phyloP scores from a whole-genome alignment of 495 filamentous ascomycete genomes.

The Hyaloscypha variabilis region DNA sequence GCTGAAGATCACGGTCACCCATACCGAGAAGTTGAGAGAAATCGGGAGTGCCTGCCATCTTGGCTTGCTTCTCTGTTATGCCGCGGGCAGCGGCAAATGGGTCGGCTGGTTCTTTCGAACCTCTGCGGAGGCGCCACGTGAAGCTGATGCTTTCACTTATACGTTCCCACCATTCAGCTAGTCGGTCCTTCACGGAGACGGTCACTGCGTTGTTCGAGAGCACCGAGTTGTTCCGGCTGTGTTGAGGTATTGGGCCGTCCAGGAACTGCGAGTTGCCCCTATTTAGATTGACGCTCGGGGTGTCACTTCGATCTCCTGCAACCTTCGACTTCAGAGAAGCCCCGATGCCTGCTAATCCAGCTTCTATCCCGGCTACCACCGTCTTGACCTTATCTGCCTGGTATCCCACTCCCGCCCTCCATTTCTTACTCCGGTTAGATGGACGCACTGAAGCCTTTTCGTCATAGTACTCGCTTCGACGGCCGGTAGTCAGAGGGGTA shows the following conservation, averaged over 20 bases:
- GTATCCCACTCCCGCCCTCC: conserved; percentile 32
- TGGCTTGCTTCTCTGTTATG: conserved; percentile 32
- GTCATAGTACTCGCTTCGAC: conserved; percentile 36
- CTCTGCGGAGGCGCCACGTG: conserved; percentile 36
- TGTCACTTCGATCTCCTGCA: conserved; percentile 34
- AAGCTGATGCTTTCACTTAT: conserved; percentile 40
- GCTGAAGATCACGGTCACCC: conserved; percentile 32
- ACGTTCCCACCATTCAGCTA: conserved; percentile 45
- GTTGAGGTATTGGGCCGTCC: conserved; percentile 36
- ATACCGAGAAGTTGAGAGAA: conserved; percentile 28
- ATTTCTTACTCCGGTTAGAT: conserved; percentile 40
- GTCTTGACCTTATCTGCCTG: conserved; percentile 40
- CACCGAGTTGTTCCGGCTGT: conserved; percentile 40
- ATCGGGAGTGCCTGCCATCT: conserved; percentile 28
- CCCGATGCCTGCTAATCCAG: conserved; percentile 33
- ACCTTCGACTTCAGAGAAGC: conserved; percentile 34
- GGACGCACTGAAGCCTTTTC: conserved; percentile 45
- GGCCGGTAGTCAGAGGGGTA: conserved; percentile 43
- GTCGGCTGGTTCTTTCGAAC: conserved; percentile 26
- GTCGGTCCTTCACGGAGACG: conserved; percentile 34
- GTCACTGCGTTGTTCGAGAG: conserved; percentile 18
- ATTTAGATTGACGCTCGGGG: conserved; percentile 49
- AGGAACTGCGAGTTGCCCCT: conserved; percentile 55
- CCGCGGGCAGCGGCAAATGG: conserved; percentile 29
- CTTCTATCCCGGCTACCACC: conserved; percentile 32